Percentiles rank a stretch among this genome's conserved stretches.
Conservation (phyloP, 2,329 filamentous ascomycete genomes). For the Diplodia intermedia region DNA sequence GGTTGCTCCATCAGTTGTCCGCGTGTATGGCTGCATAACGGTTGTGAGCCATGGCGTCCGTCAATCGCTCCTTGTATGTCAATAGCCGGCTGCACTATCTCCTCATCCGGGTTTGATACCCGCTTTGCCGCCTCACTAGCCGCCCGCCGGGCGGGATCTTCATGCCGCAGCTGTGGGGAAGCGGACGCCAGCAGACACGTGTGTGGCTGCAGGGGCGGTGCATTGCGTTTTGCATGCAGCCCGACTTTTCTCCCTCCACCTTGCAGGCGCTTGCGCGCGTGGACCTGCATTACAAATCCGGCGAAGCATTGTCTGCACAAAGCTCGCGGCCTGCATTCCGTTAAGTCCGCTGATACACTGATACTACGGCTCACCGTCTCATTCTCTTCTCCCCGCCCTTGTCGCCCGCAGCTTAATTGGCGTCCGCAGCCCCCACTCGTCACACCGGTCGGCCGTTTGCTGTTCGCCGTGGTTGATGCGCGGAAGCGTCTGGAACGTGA, state of each 20-base stretch:
- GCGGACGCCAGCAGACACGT: not conserved
- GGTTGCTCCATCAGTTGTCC: not conserved
- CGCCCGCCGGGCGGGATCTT: not conserved
- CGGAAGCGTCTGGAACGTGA: not conserved
- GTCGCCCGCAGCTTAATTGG: not conserved
- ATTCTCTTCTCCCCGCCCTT: not conserved
- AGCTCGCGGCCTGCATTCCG: not conserved
- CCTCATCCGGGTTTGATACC: not conserved
- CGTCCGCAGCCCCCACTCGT: not conserved
- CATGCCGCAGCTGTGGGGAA: not conserved
- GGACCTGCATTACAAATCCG: not conserved
- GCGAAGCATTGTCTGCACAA: not conserved
- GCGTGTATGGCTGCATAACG: not conserved
- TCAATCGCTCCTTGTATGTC: not conserved
- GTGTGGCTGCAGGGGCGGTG: not conserved
- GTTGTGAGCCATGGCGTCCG: too few species aligned
- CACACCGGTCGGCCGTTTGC: not conserved
- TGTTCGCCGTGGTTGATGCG: not conserved
- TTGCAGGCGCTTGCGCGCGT: not conserved
- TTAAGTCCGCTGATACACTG: not conserved
- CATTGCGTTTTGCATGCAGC: not conserved
- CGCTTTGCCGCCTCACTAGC: constrained; percentile 11
- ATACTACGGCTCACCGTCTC: not conserved
- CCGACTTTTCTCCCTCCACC: too few species aligned
- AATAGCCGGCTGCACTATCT: not conserved